Evolutionary conservation across 1,284 basidiomycete species (phyloP).

Genomic region (Naganishia albida): DNA sequence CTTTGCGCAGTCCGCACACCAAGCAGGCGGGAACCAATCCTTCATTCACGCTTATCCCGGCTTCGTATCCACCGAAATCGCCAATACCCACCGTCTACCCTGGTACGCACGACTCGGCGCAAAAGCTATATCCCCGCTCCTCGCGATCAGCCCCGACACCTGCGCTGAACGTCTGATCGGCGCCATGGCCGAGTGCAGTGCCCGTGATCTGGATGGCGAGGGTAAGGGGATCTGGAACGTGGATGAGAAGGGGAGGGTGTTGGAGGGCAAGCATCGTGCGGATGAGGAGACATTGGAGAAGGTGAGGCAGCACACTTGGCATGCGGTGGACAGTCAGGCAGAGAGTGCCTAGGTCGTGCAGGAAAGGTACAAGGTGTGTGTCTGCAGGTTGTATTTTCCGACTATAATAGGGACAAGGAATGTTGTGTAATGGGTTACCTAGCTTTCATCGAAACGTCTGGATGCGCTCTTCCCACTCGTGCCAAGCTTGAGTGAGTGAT

Average conservation of each 20-base stretch:
- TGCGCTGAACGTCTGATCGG: conserved; percentile 29
- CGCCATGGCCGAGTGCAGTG: conserved; percentile 21
- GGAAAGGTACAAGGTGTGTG: too few species aligned
- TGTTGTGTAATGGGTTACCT: too few species aligned
- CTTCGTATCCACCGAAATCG: conserved; percentile 30
- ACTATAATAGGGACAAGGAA: too few species aligned
- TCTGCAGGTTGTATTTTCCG: too few species aligned
- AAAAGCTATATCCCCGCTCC: not conserved
- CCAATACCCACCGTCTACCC: conserved; percentile 22
- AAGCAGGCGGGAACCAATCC: not conserved
- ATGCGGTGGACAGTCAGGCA: conserved; percentile 28
- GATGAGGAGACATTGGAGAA: conserved; percentile 24
- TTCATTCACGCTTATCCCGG: conserved; percentile 35
- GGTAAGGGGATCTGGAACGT: conserved; percentile 27
- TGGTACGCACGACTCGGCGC: conserved; percentile 15
- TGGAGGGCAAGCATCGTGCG: conserved; percentile 19
- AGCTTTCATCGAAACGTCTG: too few species aligned
- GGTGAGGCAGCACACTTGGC: conserved; percentile 32
- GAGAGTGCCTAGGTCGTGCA: not conserved
- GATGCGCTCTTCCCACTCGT: too few species aligned
- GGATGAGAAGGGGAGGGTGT: conserved; percentile 31
- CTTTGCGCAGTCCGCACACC: conserved; percentile 14
- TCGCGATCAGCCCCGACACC: conserved; percentile 27
- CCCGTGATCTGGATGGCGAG: conserved; percentile 3
- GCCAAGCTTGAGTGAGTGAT: too few species aligned